These are phyloP conservation scores for Ascocoryne sarcoides DNA, from an alignment of 2,329 filamentous ascomycete species.

Conservation along the genomic window DNA sequence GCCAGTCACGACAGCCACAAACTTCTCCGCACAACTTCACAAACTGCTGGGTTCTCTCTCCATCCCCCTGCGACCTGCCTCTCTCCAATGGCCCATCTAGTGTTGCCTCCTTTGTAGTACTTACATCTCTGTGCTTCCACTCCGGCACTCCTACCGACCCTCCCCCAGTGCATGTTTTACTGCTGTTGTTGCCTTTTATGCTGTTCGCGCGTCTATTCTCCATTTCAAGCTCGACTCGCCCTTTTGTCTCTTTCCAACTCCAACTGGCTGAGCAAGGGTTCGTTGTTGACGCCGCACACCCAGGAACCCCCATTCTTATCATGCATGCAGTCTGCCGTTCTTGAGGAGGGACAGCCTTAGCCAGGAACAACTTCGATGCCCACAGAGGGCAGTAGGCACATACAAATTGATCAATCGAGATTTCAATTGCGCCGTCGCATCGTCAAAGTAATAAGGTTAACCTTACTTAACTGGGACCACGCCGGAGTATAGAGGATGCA, in stretches of 20 bases:
- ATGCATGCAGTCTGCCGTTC: slow-evolving; percentile 30
- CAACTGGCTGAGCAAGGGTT: slow-evolving; percentile 21
- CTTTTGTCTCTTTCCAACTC: slow-evolving; percentile 13
- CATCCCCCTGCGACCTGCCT: slow-evolving; percentile 8
- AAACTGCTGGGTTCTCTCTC: too few relatives aligned
- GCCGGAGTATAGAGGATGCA: slow-evolving; percentile 23
- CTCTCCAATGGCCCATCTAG: slow-evolving; percentile 1
- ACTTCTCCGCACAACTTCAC: slow-evolving; percentile 26
- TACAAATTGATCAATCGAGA: slow-evolving; percentile 13
- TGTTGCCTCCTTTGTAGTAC: too few relatives aligned
- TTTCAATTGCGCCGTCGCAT: slow-evolving; percentile 16
- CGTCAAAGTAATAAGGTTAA: too few relatives aligned
- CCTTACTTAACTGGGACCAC: slow-evolving; percentile 2
- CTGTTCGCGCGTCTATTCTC: slow-evolving; percentile 21
- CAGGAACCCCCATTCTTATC: slow-evolving; percentile 30
- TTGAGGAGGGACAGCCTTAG: slow-evolving; percentile 26
- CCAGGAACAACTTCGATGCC: slow-evolving; percentile 26
- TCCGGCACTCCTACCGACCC: slow-evolving; percentile 12
- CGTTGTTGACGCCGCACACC: slow-evolving; percentile 23
- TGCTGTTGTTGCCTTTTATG: slow-evolving; percentile 20
- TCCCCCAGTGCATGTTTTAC: slow-evolving; percentile 11
- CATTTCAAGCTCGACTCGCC: slow-evolving; percentile 17
- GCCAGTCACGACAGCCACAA: slow-evolving; percentile 20
- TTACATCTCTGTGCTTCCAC: slow-evolving; percentile 8
- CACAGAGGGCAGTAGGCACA: slow-evolving; percentile 16